phyloP scores from a whole-genome alignment of 2,329 filamentous ascomycete genomes.

The Tolypocladium ophioglossoides region DNA sequence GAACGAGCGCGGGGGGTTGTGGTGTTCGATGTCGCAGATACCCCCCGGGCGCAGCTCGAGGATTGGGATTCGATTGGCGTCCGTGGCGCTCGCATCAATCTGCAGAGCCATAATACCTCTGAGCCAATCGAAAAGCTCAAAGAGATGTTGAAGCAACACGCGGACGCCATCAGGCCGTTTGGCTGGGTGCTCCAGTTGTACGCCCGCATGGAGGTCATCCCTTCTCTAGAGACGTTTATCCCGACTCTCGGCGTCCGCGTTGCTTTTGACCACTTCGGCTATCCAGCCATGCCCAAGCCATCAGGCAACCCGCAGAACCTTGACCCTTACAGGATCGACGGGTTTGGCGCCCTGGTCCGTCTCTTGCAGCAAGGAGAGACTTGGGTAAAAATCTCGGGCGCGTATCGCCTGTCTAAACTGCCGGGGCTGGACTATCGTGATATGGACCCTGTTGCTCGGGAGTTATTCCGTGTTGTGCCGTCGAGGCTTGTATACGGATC shows the following conservation, averaged over 20 bases:
- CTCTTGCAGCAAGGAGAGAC: slow-evolving; percentile 37
- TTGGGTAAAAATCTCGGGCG: slow-evolving; percentile 48
- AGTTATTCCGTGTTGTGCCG: slow-evolving; percentile 34
- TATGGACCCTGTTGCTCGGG: slow-evolving; percentile 34
- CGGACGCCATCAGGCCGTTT: not conserved
- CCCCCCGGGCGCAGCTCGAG: not conserved
- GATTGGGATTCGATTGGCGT: slow-evolving; percentile 1
- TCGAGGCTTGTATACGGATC: slow-evolving; percentile 44
- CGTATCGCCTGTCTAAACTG: slow-evolving; percentile 42
- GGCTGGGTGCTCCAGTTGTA: slow-evolving; percentile 3
- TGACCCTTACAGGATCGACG: slow-evolving; percentile 12
- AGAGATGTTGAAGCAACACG: not conserved
- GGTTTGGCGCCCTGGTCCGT: slow-evolving; percentile 8
- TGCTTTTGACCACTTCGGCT: slow-evolving; percentile 1
- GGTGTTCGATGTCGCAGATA: not conserved
- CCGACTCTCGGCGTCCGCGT: not conserved
- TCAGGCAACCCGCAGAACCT: not conserved
- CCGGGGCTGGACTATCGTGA: slow-evolving; percentile 25
- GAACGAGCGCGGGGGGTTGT: not conserved
- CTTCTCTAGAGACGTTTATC: not conserved
- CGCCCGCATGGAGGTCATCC: not conserved
- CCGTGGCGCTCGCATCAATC: not conserved
- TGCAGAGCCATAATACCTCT: not conserved
- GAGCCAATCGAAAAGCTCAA: not conserved
- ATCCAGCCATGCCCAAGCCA: not conserved